Evolutionary conservation across 805 yeast species (phyloP), one percentile per base, ranked within the genome.

Genomic region (Candida taoyuanica): DNA sequence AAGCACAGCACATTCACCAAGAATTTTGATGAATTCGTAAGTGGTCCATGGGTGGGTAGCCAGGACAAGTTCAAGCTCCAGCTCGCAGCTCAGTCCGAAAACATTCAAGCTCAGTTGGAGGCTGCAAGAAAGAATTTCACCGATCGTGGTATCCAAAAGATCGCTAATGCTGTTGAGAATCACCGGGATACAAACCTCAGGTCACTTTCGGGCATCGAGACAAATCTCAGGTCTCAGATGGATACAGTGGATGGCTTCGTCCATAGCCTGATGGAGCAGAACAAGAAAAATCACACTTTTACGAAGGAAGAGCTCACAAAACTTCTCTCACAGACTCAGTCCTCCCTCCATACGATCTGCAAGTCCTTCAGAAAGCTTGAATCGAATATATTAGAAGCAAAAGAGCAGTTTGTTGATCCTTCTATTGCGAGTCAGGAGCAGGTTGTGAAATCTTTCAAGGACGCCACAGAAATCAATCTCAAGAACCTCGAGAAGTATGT

Each of bases 361-460:
- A 9, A 24, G 4, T 34, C 44, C 7, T 46, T 50, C 20, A 30
- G 34, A 12, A 32, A 30, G 14, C 24, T 48, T 19, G 44, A 47
- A 12, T 14, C 42, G 1, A 42, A 38, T 3, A 31, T 55, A 4
- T 11, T 32, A 3, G 38, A 41, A 3, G 17, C 46, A 3, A 47
- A 50, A 17, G 46, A 50, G n/a, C 44, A 43, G 19, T 27, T 49
- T 13, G 36, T 53, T 29, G 55, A 43, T 17, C 11, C 50, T 1
- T 45, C 37, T 13, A 13, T 53, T 2, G 9, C 28, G 13, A 38
- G 34, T 16, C 51, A 41, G 19, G 12, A n/a, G 4, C 19, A 40
- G 4, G 41, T 41, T 12, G 20, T 27, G 29, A n/a, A 27, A 9
- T 23, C 47, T 17, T 37, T 31, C 44, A 31, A 9, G 17, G 26